phyloP scores from a whole-genome alignment of 2,329 filamentous ascomycete genomes.

The Eurotiales sp. region DNA sequence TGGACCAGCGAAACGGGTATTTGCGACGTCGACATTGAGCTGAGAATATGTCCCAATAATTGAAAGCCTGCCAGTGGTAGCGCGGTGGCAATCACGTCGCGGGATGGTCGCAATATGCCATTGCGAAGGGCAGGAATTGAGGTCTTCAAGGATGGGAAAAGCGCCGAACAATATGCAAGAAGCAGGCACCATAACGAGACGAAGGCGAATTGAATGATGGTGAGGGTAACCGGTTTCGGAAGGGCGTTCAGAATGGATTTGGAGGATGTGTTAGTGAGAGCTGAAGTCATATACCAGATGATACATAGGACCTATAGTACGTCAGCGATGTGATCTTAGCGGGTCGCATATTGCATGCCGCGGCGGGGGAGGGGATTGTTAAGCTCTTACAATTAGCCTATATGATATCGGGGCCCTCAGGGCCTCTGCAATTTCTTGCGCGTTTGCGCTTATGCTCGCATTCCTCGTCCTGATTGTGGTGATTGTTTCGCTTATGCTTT shows the following conservation, averaged over 20 bases:
- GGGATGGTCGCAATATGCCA: slow-evolving; percentile 75
- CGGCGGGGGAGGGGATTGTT: not conserved
- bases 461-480: slow-evolving; percentile 74
- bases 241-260: slow-evolving; percentile 94
- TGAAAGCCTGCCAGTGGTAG: slow-evolving; percentile 91
- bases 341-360: not conserved
- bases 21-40: slow-evolving; percentile 86
- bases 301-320: slow-evolving; percentile 70
- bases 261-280: slow-evolving; percentile 93
- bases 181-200: slow-evolving; percentile 84
- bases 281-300: slow-evolving; percentile 92
- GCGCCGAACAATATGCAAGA: slow-evolving; percentile 68
- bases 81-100: slow-evolving; percentile 78
- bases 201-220: slow-evolving; percentile 87
- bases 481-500: slow-evolving; percentile 86
- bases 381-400: slow-evolving; percentile 69
- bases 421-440: slow-evolving; percentile 87
- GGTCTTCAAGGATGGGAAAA: slow-evolving; percentile 67
- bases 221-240: slow-evolving; percentile 85
- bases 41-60: slow-evolving; percentile 87
- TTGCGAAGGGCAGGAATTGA: slow-evolving; percentile 75
- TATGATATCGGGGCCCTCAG: slow-evolving; percentile 86
- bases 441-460: slow-evolving; percentile 86
- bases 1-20: slow-evolving; percentile 97
- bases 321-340: slow-evolving; percentile 20